Evolutionary conservation across 176 grass and related monocot species (phyloP).

Genomic region (Rhynchospora breviuscula): DNA sequence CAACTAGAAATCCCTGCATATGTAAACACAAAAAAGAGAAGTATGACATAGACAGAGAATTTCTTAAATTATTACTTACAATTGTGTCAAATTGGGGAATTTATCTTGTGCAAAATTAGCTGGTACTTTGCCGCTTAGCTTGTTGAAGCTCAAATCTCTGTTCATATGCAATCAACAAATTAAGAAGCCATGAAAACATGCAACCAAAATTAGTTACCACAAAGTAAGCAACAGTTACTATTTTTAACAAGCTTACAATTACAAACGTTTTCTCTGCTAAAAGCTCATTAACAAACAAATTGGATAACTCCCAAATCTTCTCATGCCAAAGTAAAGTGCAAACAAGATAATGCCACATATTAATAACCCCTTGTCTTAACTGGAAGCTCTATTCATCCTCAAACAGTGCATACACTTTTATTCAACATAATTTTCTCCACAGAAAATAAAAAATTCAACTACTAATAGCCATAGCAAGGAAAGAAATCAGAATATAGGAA

Average conservation of each 20-base stretch:
- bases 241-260: neutral
- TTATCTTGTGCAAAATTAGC: neutral
- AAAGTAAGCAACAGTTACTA: neutral
- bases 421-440: neutral
- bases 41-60: neutral
- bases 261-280: neutral
- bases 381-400: neutral
- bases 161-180: constrained; percentile 16
- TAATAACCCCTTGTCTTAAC: neutral
- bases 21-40: neutral
- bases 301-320: neutral
- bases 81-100: constrained; percentile 11
- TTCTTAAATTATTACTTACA: constrained; percentile 19
- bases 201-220: neutral
- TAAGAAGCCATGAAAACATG: neutral
- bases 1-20: neutral
- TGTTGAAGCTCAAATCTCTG: constrained; percentile 30
- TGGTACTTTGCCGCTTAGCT: neutral
- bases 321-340: too few relatives aligned
- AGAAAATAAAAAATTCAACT: neutral
- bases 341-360: neutral
- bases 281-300: neutral
- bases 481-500: neutral
- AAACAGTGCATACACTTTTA: neutral
- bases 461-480: neutral